A percentile compares a stretch with the other conserved stretches of the same genome.
Evolutionary conservation across 371 early-diverging fungal species (phyloP).

Genomic region (Quaeritorhiza haematococci): DNA sequence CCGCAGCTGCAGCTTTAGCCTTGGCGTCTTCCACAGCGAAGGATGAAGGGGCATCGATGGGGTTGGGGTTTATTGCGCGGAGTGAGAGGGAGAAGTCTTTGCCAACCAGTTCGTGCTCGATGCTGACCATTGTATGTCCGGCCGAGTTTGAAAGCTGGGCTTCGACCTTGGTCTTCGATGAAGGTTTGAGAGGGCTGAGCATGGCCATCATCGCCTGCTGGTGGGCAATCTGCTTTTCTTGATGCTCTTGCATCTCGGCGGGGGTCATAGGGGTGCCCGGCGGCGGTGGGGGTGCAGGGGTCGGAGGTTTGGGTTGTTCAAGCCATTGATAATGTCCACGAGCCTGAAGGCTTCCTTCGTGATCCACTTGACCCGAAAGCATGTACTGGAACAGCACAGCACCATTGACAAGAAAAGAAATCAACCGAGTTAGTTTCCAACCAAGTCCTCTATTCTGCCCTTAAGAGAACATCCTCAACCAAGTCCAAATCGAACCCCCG

Average conservation of each 20-base stretch:
- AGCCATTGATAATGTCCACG: constrained; percentile 65
- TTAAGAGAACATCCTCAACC: too few species aligned
- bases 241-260: constrained; percentile 14
- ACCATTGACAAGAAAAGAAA: too few species aligned
- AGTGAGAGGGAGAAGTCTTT: constrained; percentile 77
- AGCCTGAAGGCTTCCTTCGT: constrained; percentile 71
- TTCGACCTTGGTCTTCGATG: constrained; percentile 67
- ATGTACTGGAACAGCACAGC: too few species aligned
- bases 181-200: too few species aligned
- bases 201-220: too few species aligned
- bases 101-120: constrained; percentile 89
- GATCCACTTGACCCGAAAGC: constrained; percentile 92
- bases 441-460: too few species aligned
- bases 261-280: background rate
- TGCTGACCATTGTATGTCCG: constrained; percentile 83
- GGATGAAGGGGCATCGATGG: constrained; percentile 56
- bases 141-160: constrained; percentile 70
- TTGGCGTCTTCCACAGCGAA: too few species aligned
- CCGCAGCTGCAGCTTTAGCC: constrained; percentile 16
- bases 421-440: too few species aligned
- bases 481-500: too few species aligned
- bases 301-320: constrained; percentile 1
- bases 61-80: constrained; percentile 93
- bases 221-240: constrained; percentile 9
- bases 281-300: constrained; percentile 11